A percentile compares a stretch with the other conserved stretches of the same genome.
Conservation (phyloP, 306 rosid species). For the Vicia villosa region DNA sequence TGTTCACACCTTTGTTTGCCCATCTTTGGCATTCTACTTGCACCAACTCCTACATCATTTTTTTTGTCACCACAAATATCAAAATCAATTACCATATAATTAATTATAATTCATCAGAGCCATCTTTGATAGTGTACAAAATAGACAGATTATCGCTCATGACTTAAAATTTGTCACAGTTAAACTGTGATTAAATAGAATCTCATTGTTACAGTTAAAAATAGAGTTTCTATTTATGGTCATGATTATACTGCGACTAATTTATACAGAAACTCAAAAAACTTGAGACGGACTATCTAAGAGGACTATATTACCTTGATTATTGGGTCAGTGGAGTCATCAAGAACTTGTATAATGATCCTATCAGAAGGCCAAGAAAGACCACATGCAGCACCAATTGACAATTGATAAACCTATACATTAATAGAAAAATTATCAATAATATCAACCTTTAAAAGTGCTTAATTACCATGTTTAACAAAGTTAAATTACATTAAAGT, state of each 20-base stretch:
- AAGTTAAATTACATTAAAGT: neutral
- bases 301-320: too few relatives aligned
- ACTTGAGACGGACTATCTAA: too few relatives aligned
- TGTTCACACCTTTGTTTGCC: conserved; percentile 89
- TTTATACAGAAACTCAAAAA: too few relatives aligned
- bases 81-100: neutral
- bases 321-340: conserved; percentile 84
- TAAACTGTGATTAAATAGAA: too few relatives aligned
- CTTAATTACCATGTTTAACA: neutral
- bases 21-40: conserved; percentile 94
- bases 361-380: conserved; percentile 98
- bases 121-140: too few relatives aligned
- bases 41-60: conserved; percentile 69
- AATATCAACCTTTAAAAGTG: conserved; percentile 7
- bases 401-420: conserved; percentile 81
- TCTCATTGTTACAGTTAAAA: too few relatives aligned
- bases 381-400: conserved; percentile 90
- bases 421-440: neutral
- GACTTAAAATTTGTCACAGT: too few relatives aligned
- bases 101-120: neutral
- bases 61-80: neutral
- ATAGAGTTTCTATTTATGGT: too few relatives aligned
- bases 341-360: conserved; percentile 83
- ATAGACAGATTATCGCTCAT: too few relatives aligned
- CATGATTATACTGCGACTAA: too few relatives aligned